These are phyloP conservation scores for Calonectria multiphialidica DNA, from an alignment of 2,329 filamentous ascomycete species.

Conservation along the genomic window DNA sequence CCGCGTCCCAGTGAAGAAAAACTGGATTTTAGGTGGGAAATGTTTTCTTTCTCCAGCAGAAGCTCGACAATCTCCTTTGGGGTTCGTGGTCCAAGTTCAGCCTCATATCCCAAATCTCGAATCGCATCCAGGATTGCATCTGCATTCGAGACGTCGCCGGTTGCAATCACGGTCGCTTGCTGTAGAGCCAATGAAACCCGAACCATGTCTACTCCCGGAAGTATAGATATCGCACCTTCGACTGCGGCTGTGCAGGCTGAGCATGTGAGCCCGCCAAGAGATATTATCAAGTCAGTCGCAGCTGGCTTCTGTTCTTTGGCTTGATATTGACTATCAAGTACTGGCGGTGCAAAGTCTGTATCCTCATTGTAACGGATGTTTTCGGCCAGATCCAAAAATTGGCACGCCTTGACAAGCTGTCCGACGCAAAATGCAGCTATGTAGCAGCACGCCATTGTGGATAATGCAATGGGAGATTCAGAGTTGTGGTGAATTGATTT, in stretches of 20 bases:
- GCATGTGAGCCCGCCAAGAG: slow-evolving; percentile 14
- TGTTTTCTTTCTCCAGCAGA: slow-evolving; percentile 3
- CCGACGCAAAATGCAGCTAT: slow-evolving; percentile 24
- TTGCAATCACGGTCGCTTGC: slow-evolving; percentile 14
- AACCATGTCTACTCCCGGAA: neutral
- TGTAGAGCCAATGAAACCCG: slow-evolving; percentile 5
- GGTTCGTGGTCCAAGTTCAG: slow-evolving; percentile 6
- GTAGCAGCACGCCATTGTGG: slow-evolving; percentile 23
- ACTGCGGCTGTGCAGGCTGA: slow-evolving; percentile 12
- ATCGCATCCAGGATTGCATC: neutral
- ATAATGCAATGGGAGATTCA: neutral
- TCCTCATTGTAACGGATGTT: slow-evolving; percentile 23
- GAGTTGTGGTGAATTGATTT: neutral
- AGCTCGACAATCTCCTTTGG: slow-evolving; percentile 13
- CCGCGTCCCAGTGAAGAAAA: slow-evolving; percentile 10
- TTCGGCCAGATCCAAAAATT: slow-evolving; percentile 21
- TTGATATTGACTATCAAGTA: neutral
- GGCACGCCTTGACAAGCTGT: slow-evolving; percentile 20
- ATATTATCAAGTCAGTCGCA: neutral
- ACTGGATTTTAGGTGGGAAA: neutral
- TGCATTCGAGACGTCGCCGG: neutral
- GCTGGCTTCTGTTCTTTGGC: neutral
- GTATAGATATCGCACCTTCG: neutral
- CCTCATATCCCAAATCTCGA: slow-evolving; percentile 9
- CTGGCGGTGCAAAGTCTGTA: neutral